phyloP scores from a whole-genome alignment of 2,329 filamentous ascomycete species.

The Aspergillus luchuensis region DNA sequence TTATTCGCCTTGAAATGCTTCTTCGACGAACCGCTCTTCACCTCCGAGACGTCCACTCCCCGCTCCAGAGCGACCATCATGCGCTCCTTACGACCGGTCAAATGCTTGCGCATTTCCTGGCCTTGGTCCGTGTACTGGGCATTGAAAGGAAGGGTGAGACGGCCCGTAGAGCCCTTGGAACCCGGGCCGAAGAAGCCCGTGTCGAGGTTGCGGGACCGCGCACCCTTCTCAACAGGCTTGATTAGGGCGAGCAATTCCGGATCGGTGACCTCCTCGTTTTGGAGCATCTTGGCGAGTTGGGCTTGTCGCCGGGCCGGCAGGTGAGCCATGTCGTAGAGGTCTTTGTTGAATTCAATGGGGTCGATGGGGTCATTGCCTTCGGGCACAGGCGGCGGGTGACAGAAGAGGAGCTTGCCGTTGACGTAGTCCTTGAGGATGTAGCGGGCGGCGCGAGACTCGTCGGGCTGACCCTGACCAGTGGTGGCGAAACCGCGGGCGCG shows the following conservation, averaged over 20 bases:
- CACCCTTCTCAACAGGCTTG: conserved; percentile 50
- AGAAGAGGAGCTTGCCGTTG: conserved; percentile 90
- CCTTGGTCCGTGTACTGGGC: conserved; percentile 87
- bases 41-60: conserved; percentile 78
- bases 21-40: conserved; percentile 67
- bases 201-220: conserved; percentile 77
- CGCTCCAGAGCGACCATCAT: conserved; percentile 81
- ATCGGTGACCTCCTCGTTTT: conserved; percentile 22
- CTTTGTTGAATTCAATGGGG: conserved; percentile 76
- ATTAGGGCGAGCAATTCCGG: conserved; percentile 17
- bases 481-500: conserved; percentile 88
- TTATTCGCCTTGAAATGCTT: conserved; percentile 67
- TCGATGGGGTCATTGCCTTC: conserved; percentile 57
- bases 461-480: conserved; percentile 83
- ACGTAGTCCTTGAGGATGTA: conserved; percentile 96
- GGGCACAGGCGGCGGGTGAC: conserved; percentile 73
- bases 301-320: conserved; percentile 79
- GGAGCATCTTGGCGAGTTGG: conserved; percentile 49
- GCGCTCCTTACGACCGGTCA: conserved; percentile 79
- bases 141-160: conserved; percentile 79
- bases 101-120: conserved; percentile 67
- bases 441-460: conserved; percentile 87
- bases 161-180: conserved; percentile 60
- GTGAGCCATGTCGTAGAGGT: conserved; percentile 81
- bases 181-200: conserved; percentile 81